Evolutionary conservation across 75 land plant species (phyloP).

Genomic region (Sequoia sempervirens): DNA sequence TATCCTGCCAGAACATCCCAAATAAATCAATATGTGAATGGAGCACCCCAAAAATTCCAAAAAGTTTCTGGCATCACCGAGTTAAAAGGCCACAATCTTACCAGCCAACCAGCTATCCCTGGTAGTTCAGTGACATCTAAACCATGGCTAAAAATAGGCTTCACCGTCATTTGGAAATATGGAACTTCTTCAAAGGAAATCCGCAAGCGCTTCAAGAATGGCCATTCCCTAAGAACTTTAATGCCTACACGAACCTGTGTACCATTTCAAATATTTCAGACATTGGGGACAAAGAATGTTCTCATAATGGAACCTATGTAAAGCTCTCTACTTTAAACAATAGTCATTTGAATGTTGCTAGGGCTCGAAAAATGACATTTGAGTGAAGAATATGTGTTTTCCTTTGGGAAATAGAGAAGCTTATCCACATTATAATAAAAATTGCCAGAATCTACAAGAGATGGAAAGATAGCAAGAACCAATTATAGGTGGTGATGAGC

Average conservation of each 20-base stretch:
- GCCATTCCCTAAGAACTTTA: constrained; percentile 69
- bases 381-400: not conserved
- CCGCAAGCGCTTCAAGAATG: constrained; percentile 74
- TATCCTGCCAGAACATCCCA: constrained; percentile 54
- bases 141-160: constrained; percentile 73
- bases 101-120: constrained; percentile 93
- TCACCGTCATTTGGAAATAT: constrained; percentile 76
- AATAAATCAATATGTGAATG: constrained; percentile 1
- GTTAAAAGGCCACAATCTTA: constrained; percentile 17
- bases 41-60: not conserved
- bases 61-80: not conserved
- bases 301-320: not conserved
- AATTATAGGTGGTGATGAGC: not conserved
- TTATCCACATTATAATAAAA: not conserved
- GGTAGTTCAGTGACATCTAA: constrained; percentile 94
- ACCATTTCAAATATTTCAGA: constrained; percentile 4
- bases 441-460: not conserved
- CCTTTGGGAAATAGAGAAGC: not conserved
- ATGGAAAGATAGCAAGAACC: not conserved
- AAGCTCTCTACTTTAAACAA: not conserved
- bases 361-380: not conserved
- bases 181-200: constrained; percentile 83
- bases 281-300: not conserved
- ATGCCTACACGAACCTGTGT: constrained; percentile 84
- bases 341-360: not conserved